phyloP scores from a whole-genome alignment of 495 filamentous ascomycete species.

The Rhypophila decipiens region DNA sequence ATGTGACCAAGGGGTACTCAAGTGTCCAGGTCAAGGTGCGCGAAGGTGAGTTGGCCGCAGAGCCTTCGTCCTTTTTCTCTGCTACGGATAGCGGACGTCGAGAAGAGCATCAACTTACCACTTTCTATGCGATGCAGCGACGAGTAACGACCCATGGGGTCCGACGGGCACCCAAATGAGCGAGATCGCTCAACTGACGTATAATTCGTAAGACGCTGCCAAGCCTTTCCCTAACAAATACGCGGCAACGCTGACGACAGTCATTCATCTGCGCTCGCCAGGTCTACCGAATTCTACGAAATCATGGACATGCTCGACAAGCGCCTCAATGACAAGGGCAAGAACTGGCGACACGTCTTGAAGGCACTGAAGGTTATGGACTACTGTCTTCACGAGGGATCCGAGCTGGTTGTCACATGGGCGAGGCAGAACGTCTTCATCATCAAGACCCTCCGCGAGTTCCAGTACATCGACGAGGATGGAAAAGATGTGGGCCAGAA shows the following conservation, averaged over 20 bases:
- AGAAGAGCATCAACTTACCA: too few relatives aligned
- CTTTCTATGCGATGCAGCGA: constrained; percentile 59
- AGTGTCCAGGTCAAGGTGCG: constrained; percentile 96
- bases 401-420: constrained; percentile 95
- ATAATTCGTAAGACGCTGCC: constrained; percentile 70
- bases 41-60: constrained; percentile 76
- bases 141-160: constrained; percentile 99
- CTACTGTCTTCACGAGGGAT: constrained; percentile 97
- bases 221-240: neutral
- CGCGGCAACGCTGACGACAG: neutral
- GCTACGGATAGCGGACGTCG: neutral
- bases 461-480: constrained; percentile 92
- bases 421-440: constrained; percentile 96
- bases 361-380: constrained; percentile 97
- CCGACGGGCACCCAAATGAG: constrained; percentile 98
- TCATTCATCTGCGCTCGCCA: constrained; percentile 2
- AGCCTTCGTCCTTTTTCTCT: neutral
- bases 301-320: constrained; percentile 99
- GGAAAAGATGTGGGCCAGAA: constrained; percentile 92
- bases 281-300: constrained; percentile 87
- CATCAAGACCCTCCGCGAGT: constrained; percentile 97
- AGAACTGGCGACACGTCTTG: constrained; percentile 98
- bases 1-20: constrained; percentile 99
- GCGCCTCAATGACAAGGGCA: constrained; percentile 97
- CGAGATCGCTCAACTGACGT: constrained; percentile 96